Conservation (phyloP, 2,329 filamentous ascomycete species). For the Coccinonectria pachysandricola region DNA sequence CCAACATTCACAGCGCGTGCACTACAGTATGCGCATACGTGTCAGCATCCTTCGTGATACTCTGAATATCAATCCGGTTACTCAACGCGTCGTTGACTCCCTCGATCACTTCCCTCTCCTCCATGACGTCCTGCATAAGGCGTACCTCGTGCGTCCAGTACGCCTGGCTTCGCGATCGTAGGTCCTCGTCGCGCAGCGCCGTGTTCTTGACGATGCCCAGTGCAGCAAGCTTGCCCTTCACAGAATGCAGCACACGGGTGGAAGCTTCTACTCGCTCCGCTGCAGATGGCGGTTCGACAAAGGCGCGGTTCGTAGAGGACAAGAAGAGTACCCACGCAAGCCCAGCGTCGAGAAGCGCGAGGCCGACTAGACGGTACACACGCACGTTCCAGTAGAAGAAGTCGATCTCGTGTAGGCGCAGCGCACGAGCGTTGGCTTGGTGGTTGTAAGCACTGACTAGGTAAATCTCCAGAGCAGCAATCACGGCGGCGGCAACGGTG, state of each 20-base stretch:
- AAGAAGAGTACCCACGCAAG: constrained; percentile 63
- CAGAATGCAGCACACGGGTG: constrained; percentile 45
- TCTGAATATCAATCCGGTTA: constrained; percentile 51
- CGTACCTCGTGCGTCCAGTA: constrained; percentile 78
- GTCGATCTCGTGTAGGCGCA: constrained; percentile 53
- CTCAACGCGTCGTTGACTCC: constrained; percentile 58
- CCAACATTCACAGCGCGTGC: constrained; percentile 23
- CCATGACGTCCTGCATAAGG: constrained; percentile 64
- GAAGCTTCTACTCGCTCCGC: constrained; percentile 56
- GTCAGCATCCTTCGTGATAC: constrained; percentile 54
- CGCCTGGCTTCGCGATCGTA: constrained; percentile 54
- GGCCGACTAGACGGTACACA: constrained; percentile 48
- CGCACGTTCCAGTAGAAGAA: constrained; percentile 63
- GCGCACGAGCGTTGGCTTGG: constrained; percentile 51
- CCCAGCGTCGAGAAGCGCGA: constrained; percentile 54
- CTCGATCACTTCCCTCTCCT: constrained; percentile 65
- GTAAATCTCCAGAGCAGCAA: constrained; percentile 58
- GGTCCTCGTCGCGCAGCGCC: constrained; percentile 57
- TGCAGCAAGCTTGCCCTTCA: constrained; percentile 59
- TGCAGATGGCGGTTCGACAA: constrained; percentile 49
- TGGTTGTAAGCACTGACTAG: constrained; percentile 55
- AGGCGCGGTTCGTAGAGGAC: constrained; percentile 69
- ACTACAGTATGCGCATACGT: constrained; percentile 41
- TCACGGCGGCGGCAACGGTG: constrained; percentile 48
- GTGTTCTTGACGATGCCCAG: constrained; percentile 73